Base-by-base conservation (phyloP, 805 yeast species). In the Candida boidinii region DNA sequence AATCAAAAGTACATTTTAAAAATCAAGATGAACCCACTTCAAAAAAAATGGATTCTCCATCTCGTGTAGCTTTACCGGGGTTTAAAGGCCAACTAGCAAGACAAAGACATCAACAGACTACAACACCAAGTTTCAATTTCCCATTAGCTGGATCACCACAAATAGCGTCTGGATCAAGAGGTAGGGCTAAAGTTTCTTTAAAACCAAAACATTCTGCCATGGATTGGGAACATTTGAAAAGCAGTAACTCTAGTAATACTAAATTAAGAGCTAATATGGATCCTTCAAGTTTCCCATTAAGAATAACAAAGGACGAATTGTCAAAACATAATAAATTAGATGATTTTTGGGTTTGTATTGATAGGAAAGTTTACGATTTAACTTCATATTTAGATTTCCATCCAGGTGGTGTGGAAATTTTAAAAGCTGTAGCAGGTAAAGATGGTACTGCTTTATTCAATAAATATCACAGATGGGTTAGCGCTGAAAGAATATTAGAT, bases 351-450 rank as follows among this genome's bases (percentile, higher is more conserved):
- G 80, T 92, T 3, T 74, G 74, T 22, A 66, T 90, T 7, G 74
- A 73, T 28, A 84, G 87, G 4, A 80, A 74, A 46, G 94, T 90
- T 2, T 90, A 83, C 60, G 85, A 88, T 48, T 64, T 90, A n/a
- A 77, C 96, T 1, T 76, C 81, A 10, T 90, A 92, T 54, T 50
- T 92, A 23, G 63, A 72, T 34, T 92, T 77, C 54, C 98, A 90
- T 45, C 98, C 98, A 0, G 98, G 98, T 23, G 98, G 98, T 2
- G 76, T 66, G 4, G 75, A 73, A 6, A 84, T 86, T 48, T 59
- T 90, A 26, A 63, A 84, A 73, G 70, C 74, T 31, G 73, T 81
- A 46, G 92, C 94, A 1, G 96, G 96, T 0, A 64, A 66, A 31
- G 96, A 90, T 51, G 92, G 90, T 1, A 85, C 95, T 3, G 43